Evolutionary conservation across 495 filamentous ascomycete genomes (phyloP), one percentile per base, ranked within the genome.

Genomic region (Talaromyces adpressus): DNA sequence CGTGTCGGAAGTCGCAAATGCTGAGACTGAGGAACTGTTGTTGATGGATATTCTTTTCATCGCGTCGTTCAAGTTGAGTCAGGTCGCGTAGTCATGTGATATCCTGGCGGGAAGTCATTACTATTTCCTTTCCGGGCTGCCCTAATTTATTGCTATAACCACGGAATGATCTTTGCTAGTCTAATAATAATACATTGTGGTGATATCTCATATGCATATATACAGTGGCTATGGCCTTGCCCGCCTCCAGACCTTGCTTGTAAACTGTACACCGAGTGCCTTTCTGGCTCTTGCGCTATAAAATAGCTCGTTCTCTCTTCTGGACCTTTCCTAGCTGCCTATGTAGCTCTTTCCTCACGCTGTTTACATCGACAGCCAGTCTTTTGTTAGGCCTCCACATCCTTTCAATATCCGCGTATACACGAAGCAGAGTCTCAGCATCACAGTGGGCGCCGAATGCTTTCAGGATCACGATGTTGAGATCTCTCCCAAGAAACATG

Each of bases 361-460:
- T 72, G 39, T 72, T 52, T 11, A 77, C 74, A 65, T 81, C 78
- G 25, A 61, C 51, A 25, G 70, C 70, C 54, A 69, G 75, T 64
- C 77, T 77, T 56, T 73, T 74, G 25, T 69, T 32, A 18, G 73
- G 73, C 54, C 77, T 71, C 78, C 78, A 81, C 16, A 79, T 70
- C 12, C 68, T 65, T 58, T 81, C 77, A 30, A 81, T 72, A 47
- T 76, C 73, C 41, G 75, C 53, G 76, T 75, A 81, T 41, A 69
- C 75, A 45, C 79, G 73, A 64, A 78, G 68, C 27, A 79, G 65
- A 61, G 77, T 74, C 20, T 72, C 59, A 9, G 72, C 70, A 2
- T 71, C 71, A 60, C 69, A 76, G 61, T 76, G 78, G 34, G 71
- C 62, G 39, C 78, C 77, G 63, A 81, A 81, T 2, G 77, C 78